These are phyloP conservation scores for Myxozyma udenii DNA, from an alignment of 805 yeast species.

Conservation along the genomic window DNA sequence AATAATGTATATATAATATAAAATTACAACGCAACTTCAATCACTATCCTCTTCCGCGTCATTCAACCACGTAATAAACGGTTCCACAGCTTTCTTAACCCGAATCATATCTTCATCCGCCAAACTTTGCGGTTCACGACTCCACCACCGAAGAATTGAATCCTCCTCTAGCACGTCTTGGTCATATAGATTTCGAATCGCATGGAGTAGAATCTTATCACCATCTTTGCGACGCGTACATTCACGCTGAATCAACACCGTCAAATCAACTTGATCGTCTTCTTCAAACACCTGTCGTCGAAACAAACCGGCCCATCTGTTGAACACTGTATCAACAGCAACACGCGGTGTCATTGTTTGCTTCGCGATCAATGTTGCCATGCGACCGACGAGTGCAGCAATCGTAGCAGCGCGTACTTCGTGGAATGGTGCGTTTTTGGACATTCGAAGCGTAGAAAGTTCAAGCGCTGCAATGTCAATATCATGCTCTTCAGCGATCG, in stretches of 20 bases:
- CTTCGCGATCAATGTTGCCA: conserved; percentile 70
- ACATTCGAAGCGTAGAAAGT: conserved; percentile 92
- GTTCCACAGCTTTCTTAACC: conserved; percentile 57
- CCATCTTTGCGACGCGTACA: conserved; percentile 45
- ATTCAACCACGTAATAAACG: conserved; percentile 83
- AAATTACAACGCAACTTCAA: background rate
- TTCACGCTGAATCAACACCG: conserved; percentile 47
- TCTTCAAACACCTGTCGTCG: conserved; percentile 79
- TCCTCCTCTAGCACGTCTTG: conserved; percentile 81
- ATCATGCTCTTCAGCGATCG: conserved; percentile 88
- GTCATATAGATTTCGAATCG: conserved; percentile 68
- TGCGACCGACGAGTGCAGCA: conserved; percentile 64
- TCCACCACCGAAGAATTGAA: conserved; percentile 80
- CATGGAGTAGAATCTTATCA: conserved; percentile 48
- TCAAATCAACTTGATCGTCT: conserved; percentile 73
- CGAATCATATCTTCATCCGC: conserved; percentile 42
- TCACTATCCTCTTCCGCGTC: conserved; percentile 64
- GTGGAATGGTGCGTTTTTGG: conserved; percentile 92
- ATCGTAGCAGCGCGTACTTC: conserved; percentile 84
- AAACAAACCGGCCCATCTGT: conserved; percentile 78
- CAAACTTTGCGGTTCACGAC: conserved; percentile 42
- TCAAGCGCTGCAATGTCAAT: conserved; percentile 90
- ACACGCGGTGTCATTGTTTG: conserved; percentile 71
- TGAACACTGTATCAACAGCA: conserved; percentile 72
- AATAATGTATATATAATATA: conserved; percentile 1